Percentiles rank a stretch among this genome's conserved stretches.
These are phyloP conservation scores for Colletotrichum karsti DNA, from an alignment of 2,329 filamentous ascomycete genomes.

Conservation along the genomic window DNA sequence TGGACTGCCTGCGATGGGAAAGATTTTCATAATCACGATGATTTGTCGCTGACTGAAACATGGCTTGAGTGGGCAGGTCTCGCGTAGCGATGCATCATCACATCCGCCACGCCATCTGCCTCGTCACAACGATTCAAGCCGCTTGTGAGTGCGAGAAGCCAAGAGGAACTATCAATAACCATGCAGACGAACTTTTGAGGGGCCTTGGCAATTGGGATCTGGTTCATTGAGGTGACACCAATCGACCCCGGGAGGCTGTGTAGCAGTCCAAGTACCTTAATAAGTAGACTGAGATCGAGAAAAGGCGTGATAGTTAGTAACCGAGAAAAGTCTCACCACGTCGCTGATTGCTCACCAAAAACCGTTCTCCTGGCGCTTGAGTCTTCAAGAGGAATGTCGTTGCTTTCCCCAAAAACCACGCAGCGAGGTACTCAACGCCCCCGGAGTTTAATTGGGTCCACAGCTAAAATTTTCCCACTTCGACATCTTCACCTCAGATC, in stretches of 20 bases:
- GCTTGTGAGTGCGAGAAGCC: neutral
- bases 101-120: too few species aligned
- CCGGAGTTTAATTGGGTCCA: conserved; percentile 1
- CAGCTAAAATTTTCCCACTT: conserved; percentile 23
- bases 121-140: too few species aligned
- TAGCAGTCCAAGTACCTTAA: too few species aligned
- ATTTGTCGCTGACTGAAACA: too few species aligned
- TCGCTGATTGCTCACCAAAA: neutral
- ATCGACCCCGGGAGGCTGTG: too few species aligned
- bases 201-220: neutral
- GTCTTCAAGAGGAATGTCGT: neutral
- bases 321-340: neutral
- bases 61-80: too few species aligned
- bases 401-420: neutral
- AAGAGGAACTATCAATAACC: conserved; percentile 1
- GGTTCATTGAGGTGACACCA: too few species aligned
- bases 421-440: neutral
- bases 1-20: too few species aligned
- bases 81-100: too few species aligned
- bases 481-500: conserved; percentile 28
- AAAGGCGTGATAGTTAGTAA: neutral
- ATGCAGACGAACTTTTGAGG: neutral
- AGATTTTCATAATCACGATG: too few species aligned
- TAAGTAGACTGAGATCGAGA: neutral
- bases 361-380: too few species aligned